Base-by-base conservation (phyloP, 2,329 filamentous ascomycete species). In the Epichloe coenophiala region DNA sequence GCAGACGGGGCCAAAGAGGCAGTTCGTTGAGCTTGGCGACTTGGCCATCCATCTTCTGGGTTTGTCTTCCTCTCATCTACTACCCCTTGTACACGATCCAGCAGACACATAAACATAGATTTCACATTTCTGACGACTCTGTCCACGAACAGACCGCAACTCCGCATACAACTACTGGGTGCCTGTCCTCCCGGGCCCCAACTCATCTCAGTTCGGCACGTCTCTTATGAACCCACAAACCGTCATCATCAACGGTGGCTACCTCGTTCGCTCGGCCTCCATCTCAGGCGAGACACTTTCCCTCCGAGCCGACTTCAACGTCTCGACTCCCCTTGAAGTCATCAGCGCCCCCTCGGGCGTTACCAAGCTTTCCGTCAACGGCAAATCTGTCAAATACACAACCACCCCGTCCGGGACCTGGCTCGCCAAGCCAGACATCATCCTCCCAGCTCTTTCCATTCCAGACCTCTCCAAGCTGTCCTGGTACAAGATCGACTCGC, bases 151-250 rank as follows among this genome's bases (percentile, higher is more conserved):
- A 76, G 81, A 84, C 56, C 77, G 82, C 42, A 79, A 83, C 54
- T 69, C 75, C 12, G 83, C 82, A 0, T 86, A 86, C 64, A 77
- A 81, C 54, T 84, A 83, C 64, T 87, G 82, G 82, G 76, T 80
- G 0, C 68, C 82, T 2, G 75, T 83, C 47, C 60, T 80, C 2
- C 71, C 71, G 0, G 66, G 65, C 2, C 50, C 56, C 5, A 56
- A 59, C 5, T 49, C 58, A 5, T 58, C 64, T 0, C 27, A 37
- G 27, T 69, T 60, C 7, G 66, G 67, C 36, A 66, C 58, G 3
- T 68, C 66, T 0, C 45, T 64, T 15, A 67, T 68, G 60, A 64
- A 62, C 35, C 61, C 63, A 0, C 59, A 59, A 1, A 56, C 74
- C 65, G 71, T 84, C 17, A 80, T 87, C 40, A 64, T 83, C 47